Percentiles rank a stretch among this genome's conserved stretches.
Evolutionary conservation across 2,329 filamentous ascomycete genomes (phyloP).

Genomic region (Aspergillus sp.): DNA sequence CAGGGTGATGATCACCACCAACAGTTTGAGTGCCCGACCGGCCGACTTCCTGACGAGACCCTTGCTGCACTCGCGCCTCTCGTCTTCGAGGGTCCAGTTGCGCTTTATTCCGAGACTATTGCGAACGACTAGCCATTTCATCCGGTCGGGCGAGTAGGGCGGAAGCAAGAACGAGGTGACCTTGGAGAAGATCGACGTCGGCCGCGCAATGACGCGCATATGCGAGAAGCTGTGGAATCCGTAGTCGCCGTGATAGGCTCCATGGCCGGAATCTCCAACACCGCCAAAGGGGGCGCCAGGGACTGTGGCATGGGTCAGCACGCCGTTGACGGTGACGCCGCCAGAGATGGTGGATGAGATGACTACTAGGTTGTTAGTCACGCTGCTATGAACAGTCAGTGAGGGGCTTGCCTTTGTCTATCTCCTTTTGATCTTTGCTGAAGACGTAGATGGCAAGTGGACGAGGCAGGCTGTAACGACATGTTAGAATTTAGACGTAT

Average conservation of each 20-base stretch:
- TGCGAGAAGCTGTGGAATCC: constrained; percentile 44
- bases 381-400: background rate
- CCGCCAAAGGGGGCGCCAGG: constrained; percentile 50
- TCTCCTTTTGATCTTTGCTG: constrained; percentile 34
- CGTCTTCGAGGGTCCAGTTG: constrained; percentile 10
- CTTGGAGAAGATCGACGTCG: constrained; percentile 3
- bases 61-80: constrained; percentile 1
- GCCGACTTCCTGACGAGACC: constrained; percentile 2
- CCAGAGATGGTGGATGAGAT: constrained; percentile 44
- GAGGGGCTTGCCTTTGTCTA: constrained; percentile 18
- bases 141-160: constrained; percentile 4
- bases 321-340: constrained; percentile 53
- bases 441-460: constrained; percentile 46
- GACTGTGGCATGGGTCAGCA: constrained; percentile 44
- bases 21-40: background rate
- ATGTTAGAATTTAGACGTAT: background rate
- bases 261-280: constrained; percentile 49
- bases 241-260: constrained; percentile 50
- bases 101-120: constrained; percentile 7
- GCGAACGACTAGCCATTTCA: constrained; percentile 9
- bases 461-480: constrained; percentile 20
- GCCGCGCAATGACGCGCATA: constrained; percentile 21
- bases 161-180: constrained; percentile 4
- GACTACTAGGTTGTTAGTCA: constrained; percentile 24
- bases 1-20: background rate